Evolutionary conservation across 2,329 filamentous ascomycete species (phyloP).

Genomic region (Chalaropsis thielavioides): DNA sequence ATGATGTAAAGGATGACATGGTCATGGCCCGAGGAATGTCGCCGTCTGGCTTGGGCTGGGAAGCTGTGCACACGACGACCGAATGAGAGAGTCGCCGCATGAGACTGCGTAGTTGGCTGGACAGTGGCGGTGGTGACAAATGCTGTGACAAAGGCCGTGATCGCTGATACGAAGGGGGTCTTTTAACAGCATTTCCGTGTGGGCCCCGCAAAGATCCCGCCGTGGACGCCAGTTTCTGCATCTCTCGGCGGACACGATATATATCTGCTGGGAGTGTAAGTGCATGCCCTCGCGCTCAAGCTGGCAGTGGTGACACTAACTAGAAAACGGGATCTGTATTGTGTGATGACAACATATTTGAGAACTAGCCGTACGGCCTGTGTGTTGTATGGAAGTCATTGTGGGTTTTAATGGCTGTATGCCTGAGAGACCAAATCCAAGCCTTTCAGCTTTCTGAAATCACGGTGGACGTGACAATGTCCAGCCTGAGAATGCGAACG

Average conservation of each 20-base stretch:
- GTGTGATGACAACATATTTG: background rate
- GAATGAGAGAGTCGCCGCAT: constrained; percentile 42
- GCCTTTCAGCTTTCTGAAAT: background rate
- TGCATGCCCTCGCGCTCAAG: background rate
- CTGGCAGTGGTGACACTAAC: background rate
- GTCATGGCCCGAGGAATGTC: constrained; percentile 37
- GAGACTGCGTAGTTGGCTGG: constrained; percentile 35
- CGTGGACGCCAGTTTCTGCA: background rate
- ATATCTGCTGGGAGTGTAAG: background rate
- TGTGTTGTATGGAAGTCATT: background rate
- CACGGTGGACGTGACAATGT: background rate
- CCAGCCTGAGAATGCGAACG: background rate
- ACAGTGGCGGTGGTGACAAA: constrained; percentile 21
- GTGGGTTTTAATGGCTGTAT: background rate
- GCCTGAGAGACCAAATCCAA: background rate
- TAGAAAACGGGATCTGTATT: background rate
- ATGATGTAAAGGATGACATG: constrained; percentile 44
- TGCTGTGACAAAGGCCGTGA: background rate
- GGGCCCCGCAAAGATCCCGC: background rate
- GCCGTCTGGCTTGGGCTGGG: constrained; percentile 20
- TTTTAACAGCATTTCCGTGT: background rate
- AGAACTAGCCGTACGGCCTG: background rate
- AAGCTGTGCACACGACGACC: constrained; percentile 41
- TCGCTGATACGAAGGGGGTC: background rate
- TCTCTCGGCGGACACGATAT: background rate